A percentile compares a stretch with the other conserved stretches of the same genome.
phyloP scores from a whole-genome alignment of 768 basidiomycete species.

The Crepidotus variabilis region DNA sequence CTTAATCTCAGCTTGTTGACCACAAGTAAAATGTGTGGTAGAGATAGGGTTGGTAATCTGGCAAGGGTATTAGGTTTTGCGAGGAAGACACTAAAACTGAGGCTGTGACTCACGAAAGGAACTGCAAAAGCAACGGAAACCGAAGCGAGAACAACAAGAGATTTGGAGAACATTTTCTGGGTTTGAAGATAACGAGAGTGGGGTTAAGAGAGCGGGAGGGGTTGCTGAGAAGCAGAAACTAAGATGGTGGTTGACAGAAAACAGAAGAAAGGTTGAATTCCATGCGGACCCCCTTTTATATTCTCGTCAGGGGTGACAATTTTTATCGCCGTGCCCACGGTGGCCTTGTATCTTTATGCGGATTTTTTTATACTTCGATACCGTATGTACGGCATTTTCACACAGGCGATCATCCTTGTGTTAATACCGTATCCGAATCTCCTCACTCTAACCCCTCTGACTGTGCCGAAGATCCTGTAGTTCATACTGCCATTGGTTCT shows the following conservation, averaged over 20 bases:
- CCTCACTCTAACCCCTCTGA: too few relatives aligned
- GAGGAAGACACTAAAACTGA: background rate
- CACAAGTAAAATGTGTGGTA: conserved; percentile 42
- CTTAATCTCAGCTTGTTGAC: conserved; percentile 41
- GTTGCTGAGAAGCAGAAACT: conserved; percentile 2
- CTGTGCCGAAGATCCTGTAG: too few relatives aligned
- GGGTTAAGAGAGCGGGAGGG: conserved; percentile 1
- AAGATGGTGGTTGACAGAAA: background rate
- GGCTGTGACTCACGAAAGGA: conserved; percentile 46
- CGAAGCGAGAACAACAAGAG: conserved; percentile 46
- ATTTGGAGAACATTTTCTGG: conserved; percentile 47
- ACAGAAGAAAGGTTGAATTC: background rate
- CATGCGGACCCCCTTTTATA: background rate
- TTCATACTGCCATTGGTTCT: too few relatives aligned
- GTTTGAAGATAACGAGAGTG: background rate
- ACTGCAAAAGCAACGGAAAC: conserved; percentile 51
- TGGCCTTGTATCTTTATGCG: too few relatives aligned
- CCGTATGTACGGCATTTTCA: too few relatives aligned
- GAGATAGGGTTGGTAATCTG: conserved; percentile 59
- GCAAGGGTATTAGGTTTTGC: background rate
- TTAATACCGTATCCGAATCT: too few relatives aligned
- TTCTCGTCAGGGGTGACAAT: background rate
- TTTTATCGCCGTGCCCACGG: too few relatives aligned
- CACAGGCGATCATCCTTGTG: too few relatives aligned
- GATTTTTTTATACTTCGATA: too few relatives aligned